A percentile compares a stretch with the other conserved stretches of the same genome.
Evolutionary conservation across 495 filamentous ascomycete genomes (phyloP).

Genomic region (Tuber borchii): DNA sequence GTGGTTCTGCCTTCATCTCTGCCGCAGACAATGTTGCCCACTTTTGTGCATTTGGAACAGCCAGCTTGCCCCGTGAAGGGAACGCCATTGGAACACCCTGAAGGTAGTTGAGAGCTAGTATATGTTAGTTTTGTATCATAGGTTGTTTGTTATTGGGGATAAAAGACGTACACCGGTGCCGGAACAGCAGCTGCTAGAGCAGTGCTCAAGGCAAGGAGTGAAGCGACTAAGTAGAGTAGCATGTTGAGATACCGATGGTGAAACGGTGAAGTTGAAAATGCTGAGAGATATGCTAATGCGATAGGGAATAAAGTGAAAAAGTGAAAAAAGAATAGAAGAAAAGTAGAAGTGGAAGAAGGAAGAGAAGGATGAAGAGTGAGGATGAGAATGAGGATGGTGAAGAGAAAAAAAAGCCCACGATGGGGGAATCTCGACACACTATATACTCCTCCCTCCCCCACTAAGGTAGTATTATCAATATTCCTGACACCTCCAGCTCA

Average conservation of each 20-base stretch:
- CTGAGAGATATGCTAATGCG: background rate
- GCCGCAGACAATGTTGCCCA: conserved; percentile 10
- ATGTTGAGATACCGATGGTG: background rate
- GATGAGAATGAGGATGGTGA: conserved; percentile 3
- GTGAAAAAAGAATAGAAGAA: background rate
- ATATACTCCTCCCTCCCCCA: background rate
- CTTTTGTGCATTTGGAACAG: background rate
- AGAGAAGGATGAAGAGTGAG: background rate
- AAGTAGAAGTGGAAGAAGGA: background rate
- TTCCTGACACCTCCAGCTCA: background rate
- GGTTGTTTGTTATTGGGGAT: background rate
- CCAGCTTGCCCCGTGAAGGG: background rate
- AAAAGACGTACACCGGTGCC: background rate
- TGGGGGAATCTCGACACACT: background rate
- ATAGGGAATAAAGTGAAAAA: background rate
- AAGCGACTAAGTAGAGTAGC: background rate
- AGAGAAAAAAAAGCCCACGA: background rate
- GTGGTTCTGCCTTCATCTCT: background rate
- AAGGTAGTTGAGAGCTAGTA: background rate
- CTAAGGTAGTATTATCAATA: background rate
- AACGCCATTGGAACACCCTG: background rate
- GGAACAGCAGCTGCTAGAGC: background rate
- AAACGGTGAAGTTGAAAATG: background rate
- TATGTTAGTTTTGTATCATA: background rate
- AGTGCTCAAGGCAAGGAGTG: background rate